phyloP scores from a whole-genome alignment of 2,329 filamentous ascomycete genomes.

The Nothophaeocryptopus gaeumannii region DNA sequence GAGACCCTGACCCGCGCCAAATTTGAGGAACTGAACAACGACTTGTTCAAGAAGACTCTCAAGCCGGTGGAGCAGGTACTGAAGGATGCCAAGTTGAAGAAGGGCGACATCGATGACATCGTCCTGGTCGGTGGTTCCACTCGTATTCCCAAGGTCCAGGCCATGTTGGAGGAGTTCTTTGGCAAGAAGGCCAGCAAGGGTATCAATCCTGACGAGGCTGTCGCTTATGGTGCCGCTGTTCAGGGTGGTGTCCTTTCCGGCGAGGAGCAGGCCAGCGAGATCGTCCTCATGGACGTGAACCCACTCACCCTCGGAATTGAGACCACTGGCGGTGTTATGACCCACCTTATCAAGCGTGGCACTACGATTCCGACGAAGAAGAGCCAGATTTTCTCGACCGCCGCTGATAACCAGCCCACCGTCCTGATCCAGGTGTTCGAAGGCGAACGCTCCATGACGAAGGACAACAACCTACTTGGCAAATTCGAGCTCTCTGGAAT shows the following conservation, averaged over 20 bases:
- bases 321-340: conserved; percentile 97
- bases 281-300: conserved; percentile 92
- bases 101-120: conserved; percentile 91
- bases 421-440: conserved; percentile 99
- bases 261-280: conserved; percentile 81
- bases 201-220: conserved; percentile 99
- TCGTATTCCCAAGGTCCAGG: conserved; percentile 96
- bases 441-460: conserved; percentile 69
- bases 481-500: conserved; percentile 98
- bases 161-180: conserved; percentile 94
- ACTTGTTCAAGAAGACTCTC: conserved; percentile 98
- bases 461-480: conserved; percentile 77
- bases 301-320: conserved; percentile 97
- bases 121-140: conserved; percentile 98
- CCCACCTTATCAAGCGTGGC: conserved; percentile 96
- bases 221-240: conserved; percentile 94
- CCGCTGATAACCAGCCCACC: conserved; percentile 95
- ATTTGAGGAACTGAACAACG: conserved; percentile 98
- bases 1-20: conserved; percentile 98
- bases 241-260: conserved; percentile 94
- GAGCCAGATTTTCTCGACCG: conserved; percentile 96
- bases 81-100: conserved; percentile 97
- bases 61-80: conserved; percentile 98
- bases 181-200: conserved; percentile 98
- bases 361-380: conserved; percentile 99